Evolutionary conservation across 2,329 filamentous ascomycete genomes (phyloP).

Genomic region (Paramyrothecium roridum): DNA sequence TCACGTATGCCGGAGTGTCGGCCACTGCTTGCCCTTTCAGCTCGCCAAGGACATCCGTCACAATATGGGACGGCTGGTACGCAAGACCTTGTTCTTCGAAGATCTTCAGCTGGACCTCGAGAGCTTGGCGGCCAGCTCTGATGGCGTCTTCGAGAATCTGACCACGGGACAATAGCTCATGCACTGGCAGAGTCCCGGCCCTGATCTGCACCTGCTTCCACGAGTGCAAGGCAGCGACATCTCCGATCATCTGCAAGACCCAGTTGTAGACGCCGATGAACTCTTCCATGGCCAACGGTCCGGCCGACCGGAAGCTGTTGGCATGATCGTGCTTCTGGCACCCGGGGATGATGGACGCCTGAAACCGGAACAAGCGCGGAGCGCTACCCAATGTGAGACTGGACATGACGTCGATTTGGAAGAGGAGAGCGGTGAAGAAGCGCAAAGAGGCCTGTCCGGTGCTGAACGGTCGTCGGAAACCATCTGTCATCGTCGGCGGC

Average conservation of each 20-base stretch:
- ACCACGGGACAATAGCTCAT: conserved; percentile 43
- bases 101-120: conserved; percentile 18
- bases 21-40: conserved; percentile 5
- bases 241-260: conserved; percentile 51
- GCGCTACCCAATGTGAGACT: conserved; percentile 40
- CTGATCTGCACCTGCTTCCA: conserved; percentile 50
- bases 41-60: conserved; percentile 16
- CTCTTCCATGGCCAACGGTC: conserved; percentile 41
- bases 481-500: conserved; percentile 31
- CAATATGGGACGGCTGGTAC: conserved; percentile 6
- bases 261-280: conserved; percentile 56
- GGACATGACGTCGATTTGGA: conserved; percentile 48
- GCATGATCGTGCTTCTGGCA: conserved; percentile 14
- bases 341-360: conserved; percentile 33
- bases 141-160: conserved; percentile 35
- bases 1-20: not conserved
- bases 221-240: conserved; percentile 49
- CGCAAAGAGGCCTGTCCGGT: conserved; percentile 43
- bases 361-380: conserved; percentile 40
- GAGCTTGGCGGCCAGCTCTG: conserved; percentile 21
- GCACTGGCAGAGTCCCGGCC: conserved; percentile 39
- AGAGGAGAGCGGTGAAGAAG: conserved; percentile 43
- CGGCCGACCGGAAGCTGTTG: conserved; percentile 14
- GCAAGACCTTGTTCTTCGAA: not conserved
- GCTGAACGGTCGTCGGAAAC: conserved; percentile 34